Conservation (phyloP, 2,329 filamentous ascomycete genomes). For the Botryosphaeria agaves region DNA sequence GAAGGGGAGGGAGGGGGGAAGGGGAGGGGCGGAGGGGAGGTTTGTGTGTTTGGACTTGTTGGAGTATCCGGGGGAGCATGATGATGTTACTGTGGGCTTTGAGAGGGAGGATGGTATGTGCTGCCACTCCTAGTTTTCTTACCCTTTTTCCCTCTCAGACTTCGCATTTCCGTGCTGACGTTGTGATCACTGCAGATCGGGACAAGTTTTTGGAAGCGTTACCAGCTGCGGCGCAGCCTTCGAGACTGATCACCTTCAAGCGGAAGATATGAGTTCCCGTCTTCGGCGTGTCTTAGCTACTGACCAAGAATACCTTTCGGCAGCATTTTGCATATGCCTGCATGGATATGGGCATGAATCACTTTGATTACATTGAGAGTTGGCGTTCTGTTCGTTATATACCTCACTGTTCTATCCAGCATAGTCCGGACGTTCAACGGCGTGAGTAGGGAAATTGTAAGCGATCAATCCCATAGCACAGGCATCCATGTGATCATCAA, state of each 20-base stretch:
- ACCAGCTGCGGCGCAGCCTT: slow-evolving; percentile 22
- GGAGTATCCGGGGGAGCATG: slow-evolving; percentile 81
- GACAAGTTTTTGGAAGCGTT: slow-evolving; percentile 27
- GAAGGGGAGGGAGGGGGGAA: slow-evolving; percentile 33
- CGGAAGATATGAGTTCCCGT: slow-evolving; percentile 18
- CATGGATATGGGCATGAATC: too few relatives aligned
- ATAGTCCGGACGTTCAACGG: too few relatives aligned
- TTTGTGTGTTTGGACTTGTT: slow-evolving; percentile 78
- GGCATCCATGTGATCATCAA: too few relatives aligned
- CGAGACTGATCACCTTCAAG: slow-evolving; percentile 24
- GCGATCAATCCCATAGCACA: too few relatives aligned
- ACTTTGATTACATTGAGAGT: too few relatives aligned
- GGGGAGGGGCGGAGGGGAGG: slow-evolving; percentile 40
- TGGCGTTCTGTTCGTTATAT: too few relatives aligned
- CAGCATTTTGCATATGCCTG: too few relatives aligned
- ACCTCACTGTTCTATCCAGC: too few relatives aligned
- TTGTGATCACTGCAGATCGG: slow-evolving; percentile 18
- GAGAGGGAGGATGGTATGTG: slow-evolving; percentile 58
- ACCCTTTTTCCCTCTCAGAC: not conserved
- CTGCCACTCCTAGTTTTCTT: not conserved
- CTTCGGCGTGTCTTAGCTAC: too few relatives aligned
- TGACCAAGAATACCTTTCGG: too few relatives aligned
- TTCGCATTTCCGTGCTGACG: slow-evolving; percentile 9
- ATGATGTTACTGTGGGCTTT: slow-evolving; percentile 77
- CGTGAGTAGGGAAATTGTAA: too few relatives aligned